phyloP scores from a whole-genome alignment of 2,329 filamentous ascomycete genomes.

The Aspergillus sojae region DNA sequence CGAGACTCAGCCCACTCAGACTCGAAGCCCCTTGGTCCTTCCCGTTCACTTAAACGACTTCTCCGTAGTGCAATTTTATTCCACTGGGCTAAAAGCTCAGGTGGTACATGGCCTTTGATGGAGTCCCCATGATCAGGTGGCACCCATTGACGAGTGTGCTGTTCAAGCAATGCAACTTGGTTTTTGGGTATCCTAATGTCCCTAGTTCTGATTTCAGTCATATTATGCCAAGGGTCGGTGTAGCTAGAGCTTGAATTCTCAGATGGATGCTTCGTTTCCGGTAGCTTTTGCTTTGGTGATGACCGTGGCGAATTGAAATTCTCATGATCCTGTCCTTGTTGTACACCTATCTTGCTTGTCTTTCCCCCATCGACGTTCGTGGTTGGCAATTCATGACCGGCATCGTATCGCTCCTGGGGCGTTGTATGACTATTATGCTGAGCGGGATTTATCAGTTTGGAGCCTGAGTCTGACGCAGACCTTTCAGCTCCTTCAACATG shows the following conservation, averaged over 20 bases:
- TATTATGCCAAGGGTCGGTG: conserved; percentile 33
- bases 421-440: neutral
- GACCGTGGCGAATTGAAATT: neutral
- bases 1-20: neutral
- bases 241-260: neutral
- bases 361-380: neutral
- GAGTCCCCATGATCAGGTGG: neutral
- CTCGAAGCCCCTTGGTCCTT: neutral
- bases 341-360: neutral
- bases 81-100: conserved; percentile 39
- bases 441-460: neutral
- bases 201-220: conserved; percentile 28
- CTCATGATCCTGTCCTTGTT: neutral
- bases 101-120: conserved; percentile 36
- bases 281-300: neutral
- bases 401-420: neutral
- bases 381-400: neutral
- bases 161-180: conserved; percentile 8
- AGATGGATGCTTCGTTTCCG: neutral
- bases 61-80: conserved; percentile 30
- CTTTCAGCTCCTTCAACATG: neutral
- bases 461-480: neutral
- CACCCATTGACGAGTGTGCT: conserved; percentile 1
- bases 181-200: conserved; percentile 9
- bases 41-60: neutral